phyloP scores from a whole-genome alignment of 1,139 yeast genomes.

The Taiozyma sp. region DNA sequence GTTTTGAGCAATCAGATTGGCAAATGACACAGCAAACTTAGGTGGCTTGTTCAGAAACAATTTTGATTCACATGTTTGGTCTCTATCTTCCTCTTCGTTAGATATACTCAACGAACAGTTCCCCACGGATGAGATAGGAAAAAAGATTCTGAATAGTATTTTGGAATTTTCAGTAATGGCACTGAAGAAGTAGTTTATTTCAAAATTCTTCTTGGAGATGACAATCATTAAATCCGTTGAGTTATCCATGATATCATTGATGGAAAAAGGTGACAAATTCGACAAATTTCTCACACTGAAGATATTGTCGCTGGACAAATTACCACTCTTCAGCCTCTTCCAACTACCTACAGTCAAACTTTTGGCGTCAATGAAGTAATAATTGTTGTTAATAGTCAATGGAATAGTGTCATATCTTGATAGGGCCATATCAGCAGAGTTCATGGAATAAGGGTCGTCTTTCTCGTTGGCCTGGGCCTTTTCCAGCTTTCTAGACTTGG shows the following conservation, averaged over 20 bases:
- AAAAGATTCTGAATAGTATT: conserved; percentile 65
- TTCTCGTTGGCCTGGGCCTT: conserved; percentile 30
- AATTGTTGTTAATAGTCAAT: conserved; percentile 56
- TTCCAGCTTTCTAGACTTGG: conserved; percentile 63
- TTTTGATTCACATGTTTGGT: conserved; percentile 44
- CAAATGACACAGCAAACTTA: conserved; percentile 69
- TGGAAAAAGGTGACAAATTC: conserved; percentile 60
- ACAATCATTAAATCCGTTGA: conserved; percentile 63
- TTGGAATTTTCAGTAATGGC: conserved; percentile 58
- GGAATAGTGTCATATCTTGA: conserved; percentile 37
- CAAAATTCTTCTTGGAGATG: conserved; percentile 61
- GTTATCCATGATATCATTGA: conserved; percentile 55
- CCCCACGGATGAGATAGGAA: conserved; percentile 40
- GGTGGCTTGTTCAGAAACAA: conserved; percentile 54
- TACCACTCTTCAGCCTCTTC: conserved; percentile 70
- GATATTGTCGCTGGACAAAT: conserved; percentile 35
- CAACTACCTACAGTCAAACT: conserved; percentile 71
- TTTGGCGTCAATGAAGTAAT: conserved; percentile 59
- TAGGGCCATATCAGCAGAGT: conserved; percentile 7
- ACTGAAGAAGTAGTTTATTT: conserved; percentile 43
- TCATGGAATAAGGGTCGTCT: conserved; percentile 12
- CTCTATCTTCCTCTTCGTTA: conserved; percentile 25
- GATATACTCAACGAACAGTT: conserved; percentile 32
- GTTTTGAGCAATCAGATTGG: conserved; percentile 28
- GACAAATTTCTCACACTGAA: conserved; percentile 36